phyloP scores from a whole-genome alignment of 148 eudicot species.

The Rhododendron ovatum region DNA sequence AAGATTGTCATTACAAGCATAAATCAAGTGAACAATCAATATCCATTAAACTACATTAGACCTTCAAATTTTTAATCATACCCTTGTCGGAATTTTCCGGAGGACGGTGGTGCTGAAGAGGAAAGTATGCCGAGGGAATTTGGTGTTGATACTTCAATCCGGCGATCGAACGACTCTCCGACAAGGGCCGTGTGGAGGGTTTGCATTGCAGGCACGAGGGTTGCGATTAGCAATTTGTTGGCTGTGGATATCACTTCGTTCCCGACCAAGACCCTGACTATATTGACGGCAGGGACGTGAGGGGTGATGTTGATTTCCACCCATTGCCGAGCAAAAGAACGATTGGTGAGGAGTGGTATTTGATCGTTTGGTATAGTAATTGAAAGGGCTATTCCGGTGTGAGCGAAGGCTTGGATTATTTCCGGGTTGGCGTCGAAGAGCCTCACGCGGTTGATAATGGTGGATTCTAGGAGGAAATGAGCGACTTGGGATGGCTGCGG shows the following conservation, averaged over 20 bases:
- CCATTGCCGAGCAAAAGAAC: constrained; percentile 47
- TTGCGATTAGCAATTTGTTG: constrained; percentile 31
- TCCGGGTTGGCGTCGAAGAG: constrained; percentile 49
- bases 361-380: constrained; percentile 52
- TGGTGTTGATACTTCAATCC: constrained; percentile 54
- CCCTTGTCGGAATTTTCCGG: constrained; percentile 49
- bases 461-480: constrained; percentile 39
- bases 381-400: constrained; percentile 44
- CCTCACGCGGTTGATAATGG: constrained; percentile 52
- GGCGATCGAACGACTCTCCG: constrained; percentile 27
- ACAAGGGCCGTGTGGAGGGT: constrained; percentile 44
- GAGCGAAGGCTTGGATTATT: constrained; percentile 47
- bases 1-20: background rate
- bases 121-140: constrained; percentile 55
- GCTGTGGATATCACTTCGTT: constrained; percentile 61
- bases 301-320: constrained; percentile 35
- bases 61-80: constrained; percentile 19
- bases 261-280: constrained; percentile 56
- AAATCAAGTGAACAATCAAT: background rate
- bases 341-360: constrained; percentile 43
- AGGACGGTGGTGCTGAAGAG: constrained; percentile 55
- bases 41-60: background rate
- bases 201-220: constrained; percentile 60
- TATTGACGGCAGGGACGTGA: constrained; percentile 35
- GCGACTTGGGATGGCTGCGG: constrained; percentile 57